Conservation (phyloP, 441 rosid species). For the Mallotus japonicus region DNA sequence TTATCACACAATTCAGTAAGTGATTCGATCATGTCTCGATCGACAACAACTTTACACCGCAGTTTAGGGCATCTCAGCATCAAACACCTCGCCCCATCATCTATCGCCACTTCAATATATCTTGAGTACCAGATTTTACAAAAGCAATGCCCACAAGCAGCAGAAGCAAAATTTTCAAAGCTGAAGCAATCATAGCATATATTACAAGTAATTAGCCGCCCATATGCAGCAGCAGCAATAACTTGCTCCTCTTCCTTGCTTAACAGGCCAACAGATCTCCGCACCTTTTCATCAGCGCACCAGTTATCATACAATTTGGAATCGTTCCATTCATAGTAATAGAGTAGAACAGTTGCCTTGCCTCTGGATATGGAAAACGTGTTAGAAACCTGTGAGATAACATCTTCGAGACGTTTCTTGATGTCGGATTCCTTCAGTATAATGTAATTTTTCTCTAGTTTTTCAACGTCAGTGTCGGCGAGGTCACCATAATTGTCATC, state of each 20-base stretch:
- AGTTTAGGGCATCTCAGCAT: conserved; percentile 32
- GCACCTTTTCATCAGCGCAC: conserved; percentile 13
- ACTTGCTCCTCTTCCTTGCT: not conserved
- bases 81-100: not conserved
- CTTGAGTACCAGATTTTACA: conserved; percentile 16
- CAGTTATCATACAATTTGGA: not conserved
- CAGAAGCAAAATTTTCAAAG: not conserved
- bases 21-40: conserved; percentile 21
- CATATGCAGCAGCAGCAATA: no score
- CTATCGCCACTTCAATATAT: conserved; percentile 7
- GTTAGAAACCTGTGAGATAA: not conserved
- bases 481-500: not conserved
- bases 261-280: not conserved
- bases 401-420: not conserved
- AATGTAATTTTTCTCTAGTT: not conserved
- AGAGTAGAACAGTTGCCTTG: not conserved
- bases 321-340: conserved; percentile 7
- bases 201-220: not conserved
- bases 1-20: conserved; percentile 9
- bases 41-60: conserved; percentile 23
- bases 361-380: not conserved
- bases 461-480: not conserved
- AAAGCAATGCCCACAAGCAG: not conserved
- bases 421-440: conserved; percentile 16
- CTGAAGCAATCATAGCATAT: not conserved